Base-by-base conservation (phyloP, 129 eudicot genomes). In the Mikania micrantha region DNA sequence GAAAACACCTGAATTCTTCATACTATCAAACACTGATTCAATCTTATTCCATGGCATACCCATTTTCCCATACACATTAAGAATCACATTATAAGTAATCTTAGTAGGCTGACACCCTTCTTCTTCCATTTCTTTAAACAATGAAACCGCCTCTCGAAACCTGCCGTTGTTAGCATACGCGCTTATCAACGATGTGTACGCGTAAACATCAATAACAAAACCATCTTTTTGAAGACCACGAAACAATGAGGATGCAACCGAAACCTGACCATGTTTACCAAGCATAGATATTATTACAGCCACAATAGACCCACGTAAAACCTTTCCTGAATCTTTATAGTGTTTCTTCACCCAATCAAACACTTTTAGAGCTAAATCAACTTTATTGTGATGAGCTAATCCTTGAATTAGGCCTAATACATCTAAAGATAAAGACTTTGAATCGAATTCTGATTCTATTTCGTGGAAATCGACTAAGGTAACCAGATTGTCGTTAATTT, bases 21-120 rank as follows among this genome's bases (percentile, higher is more conserved):
- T 93, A 57, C 79, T 68, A 60, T 86, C 77, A 39, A 84, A 81
- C 9, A 89, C 74, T 9, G 74, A 62, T 58, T 57, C 49, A 6
- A 93, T 81, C 36, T 77, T 80, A 57, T 61, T 67, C 99, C 99
- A 93, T 19, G 99, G 99, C 96, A 88, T 84, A 22, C 96, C 96
- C 96, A 89, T 88, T 64, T 93, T 93, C 50, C 96, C 96, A 78
- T 80, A 88, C 25, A 86, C 99, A 64, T 86, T 93, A 77, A 93
- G 80, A 50, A 93, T 74, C 71, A 86, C 95, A 80, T 93, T 93
- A 65, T 88, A 93, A 13, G 96, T 93, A 44, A 86, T 78, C 81
- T 86, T 80, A 44, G 86, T 82, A 47, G 99, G 96, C 10, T 77
- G 78, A 61, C 90, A 86, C 11, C 96, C 99, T 62, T 83, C 93